Evolutionary conservation across 2,329 filamentous ascomycete genomes (phyloP).

Genomic region (Penicillium nordicum): DNA sequence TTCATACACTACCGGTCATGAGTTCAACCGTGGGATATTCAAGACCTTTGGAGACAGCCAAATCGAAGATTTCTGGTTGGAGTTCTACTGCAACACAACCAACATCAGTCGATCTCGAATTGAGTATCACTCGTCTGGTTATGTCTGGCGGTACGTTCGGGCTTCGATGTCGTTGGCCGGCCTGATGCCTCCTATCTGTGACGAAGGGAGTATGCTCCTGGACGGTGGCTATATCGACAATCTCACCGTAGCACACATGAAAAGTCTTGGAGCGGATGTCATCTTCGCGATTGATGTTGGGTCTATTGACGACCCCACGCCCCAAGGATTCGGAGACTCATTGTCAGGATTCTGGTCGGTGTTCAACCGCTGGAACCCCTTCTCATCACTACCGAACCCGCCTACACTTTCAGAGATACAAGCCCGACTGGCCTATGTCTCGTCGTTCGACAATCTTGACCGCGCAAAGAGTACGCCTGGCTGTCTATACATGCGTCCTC

Average conservation of each 20-base stretch:
- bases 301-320: constrained; percentile 83
- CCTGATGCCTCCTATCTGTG: constrained; percentile 85
- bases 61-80: constrained; percentile 98
- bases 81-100: constrained; percentile 98
- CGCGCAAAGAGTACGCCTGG: constrained; percentile 86
- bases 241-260: constrained; percentile 95
- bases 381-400: constrained; percentile 83
- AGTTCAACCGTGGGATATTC: constrained; percentile 98
- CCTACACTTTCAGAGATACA: constrained; percentile 96
- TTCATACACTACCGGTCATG: constrained; percentile 96
- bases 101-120: constrained; percentile 92
- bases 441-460: constrained; percentile 89
- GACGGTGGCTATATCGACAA: constrained; percentile 98
- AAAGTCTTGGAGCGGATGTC: constrained; percentile 82
- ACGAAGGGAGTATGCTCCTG: constrained; percentile 93
- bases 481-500: constrained; percentile 94
- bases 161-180: constrained; percentile 97
- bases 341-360: constrained; percentile 94
- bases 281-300: constrained; percentile 97
- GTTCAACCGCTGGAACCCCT: constrained; percentile 94
- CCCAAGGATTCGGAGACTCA: constrained; percentile 89
- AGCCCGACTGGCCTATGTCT: constrained; percentile 89
- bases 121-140: constrained; percentile 93
- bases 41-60: constrained; percentile 96
- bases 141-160: constrained; percentile 94